Evolutionary conservation across 176 grass and related monocot species (phyloP), one percentile per base, ranked within the genome.

Genomic region (Aegilops longissima): DNA sequence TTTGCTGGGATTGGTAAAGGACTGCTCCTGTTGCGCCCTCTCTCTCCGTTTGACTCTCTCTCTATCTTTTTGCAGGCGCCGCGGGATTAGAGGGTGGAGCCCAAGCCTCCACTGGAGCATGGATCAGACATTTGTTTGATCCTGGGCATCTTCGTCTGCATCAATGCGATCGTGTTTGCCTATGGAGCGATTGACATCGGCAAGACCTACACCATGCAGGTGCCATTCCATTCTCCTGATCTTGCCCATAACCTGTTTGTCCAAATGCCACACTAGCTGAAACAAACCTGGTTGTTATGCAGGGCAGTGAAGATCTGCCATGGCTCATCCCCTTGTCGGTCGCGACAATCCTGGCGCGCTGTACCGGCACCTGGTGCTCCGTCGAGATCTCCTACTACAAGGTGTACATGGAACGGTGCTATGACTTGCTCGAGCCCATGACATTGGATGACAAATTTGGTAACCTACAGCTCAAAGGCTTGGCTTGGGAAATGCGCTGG

Each of bases 141-240:
- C 70, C 92, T 90, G 10, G 88, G 82, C 1, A 89, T 95, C 34
- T 95, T 98, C 36, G 83, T 89, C 66, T 93, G 91, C 18, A 62
- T 84, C 9, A 95, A 95, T n/a, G 84, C 93, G 0, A 95, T 86
- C 5, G 79, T 95, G 17, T 98, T 98, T 59, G 92, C 96, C 68
- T 94, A 95, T 40, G 93, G 96, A 8, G 92, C 93, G 5, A 95
- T 88, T 1, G 96, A 93, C 45, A 94, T 92, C 14, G 96, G 93
- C 62, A 98, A 98, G 79, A 98, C 96, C 24, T 95, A 91, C 82
- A 95, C 92, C 0, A 98, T 98, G 93, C 92, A 95, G 90, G 96
- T 92, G 66, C 13, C 30, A 35, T 17, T 72, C 8, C 75, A 66
- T 45, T 78, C 66, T 4, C 12, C 5, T 12, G 2, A 12, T 25